Conservation (phyloP, 352 stramenopile genomes). For the Globisporangium nunn region DNA sequence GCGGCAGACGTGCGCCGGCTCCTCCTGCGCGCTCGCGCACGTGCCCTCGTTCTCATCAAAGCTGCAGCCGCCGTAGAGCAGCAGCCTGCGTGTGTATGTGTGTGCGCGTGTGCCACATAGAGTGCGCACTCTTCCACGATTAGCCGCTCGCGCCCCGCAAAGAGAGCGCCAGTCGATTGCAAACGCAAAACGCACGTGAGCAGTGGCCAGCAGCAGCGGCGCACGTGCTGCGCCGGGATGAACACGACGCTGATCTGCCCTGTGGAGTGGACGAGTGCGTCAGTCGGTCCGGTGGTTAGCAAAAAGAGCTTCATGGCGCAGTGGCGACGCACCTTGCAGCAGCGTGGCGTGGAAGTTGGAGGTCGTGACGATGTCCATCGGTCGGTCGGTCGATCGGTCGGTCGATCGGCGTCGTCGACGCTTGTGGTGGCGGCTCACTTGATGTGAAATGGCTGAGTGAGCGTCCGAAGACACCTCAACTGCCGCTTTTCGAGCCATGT, state of each 20-base stretch:
- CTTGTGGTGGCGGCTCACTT: neutral
- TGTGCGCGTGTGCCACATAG: neutral
- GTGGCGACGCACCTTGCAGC: conserved; percentile 43
- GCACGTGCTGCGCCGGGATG: conserved; percentile 59
- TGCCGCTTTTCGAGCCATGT: neutral
- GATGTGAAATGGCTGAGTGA: neutral
- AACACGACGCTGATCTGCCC: conserved; percentile 76
- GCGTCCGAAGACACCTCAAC: neutral
- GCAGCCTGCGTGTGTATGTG: conserved; percentile 29
- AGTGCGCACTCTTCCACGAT: neutral
- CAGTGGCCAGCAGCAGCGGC: conserved; percentile 68
- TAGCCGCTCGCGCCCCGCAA: neutral
- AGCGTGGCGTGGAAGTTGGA: conserved; percentile 87
- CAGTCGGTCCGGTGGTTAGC: neutral
- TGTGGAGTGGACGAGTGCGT: conserved; percentile 13
- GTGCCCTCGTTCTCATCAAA: conserved; percentile 67
- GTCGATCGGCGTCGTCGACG: neutral
- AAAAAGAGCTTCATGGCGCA: too few relatives aligned
- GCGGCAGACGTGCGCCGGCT: conserved; percentile 54
- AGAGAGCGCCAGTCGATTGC: conserved; percentile 1
- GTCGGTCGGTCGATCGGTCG: too few relatives aligned
- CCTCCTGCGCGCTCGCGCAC: conserved; percentile 22
- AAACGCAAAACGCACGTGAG: conserved; percentile 48
- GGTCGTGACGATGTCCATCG: conserved; percentile 84
- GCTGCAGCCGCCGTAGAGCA: conserved; percentile 76